Conservation (phyloP, 106 monocot species). For the Triglochin maritima region DNA sequence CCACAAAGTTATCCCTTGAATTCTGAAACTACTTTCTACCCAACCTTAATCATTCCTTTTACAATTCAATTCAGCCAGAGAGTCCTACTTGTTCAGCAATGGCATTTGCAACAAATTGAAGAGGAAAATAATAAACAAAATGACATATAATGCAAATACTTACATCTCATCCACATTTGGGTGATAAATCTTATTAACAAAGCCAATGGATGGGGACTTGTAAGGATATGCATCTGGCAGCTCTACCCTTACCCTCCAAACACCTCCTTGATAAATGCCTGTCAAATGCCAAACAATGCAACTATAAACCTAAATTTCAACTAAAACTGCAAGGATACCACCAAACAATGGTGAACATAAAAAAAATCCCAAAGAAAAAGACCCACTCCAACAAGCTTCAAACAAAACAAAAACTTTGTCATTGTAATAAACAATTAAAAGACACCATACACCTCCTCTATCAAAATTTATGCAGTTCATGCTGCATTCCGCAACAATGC, state of each 20-base stretch:
- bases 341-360: not conserved
- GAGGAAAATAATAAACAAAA: not conserved
- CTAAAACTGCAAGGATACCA: not conserved
- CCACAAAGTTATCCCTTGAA: too few species aligned
- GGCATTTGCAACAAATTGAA: too few species aligned
- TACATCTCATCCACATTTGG: conserved; percentile 32
- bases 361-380: not conserved
- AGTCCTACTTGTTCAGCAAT: too few species aligned
- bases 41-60: too few species aligned
- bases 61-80: too few species aligned
- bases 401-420: too few species aligned
- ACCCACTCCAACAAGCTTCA: not conserved
- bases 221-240: conserved; percentile 29
- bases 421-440: too few species aligned
- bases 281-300: not conserved
- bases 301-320: not conserved
- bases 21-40: too few species aligned
- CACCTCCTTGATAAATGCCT: conserved; percentile 27
- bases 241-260: conserved; percentile 24
- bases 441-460: too few species aligned
- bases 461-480: too few species aligned
- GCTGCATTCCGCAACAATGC: too few species aligned
- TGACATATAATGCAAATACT: conserved; percentile 4
- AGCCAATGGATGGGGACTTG: conserved; percentile 34
- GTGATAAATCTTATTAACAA: conserved; percentile 28